Base-by-base conservation (phyloP, 768 basidiomycete genomes). In the Boletus insuetus region DNA sequence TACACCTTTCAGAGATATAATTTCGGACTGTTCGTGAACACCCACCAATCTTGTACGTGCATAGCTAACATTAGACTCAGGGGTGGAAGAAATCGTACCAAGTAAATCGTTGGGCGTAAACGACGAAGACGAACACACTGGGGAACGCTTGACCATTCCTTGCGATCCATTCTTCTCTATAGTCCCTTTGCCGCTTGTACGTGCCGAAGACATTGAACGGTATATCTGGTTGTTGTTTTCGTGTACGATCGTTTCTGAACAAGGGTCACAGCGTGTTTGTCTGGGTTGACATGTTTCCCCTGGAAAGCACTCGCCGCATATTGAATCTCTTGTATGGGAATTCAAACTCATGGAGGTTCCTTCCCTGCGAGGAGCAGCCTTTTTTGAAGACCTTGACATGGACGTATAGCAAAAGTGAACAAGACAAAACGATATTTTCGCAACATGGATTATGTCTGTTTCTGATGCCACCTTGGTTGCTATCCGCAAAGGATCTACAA, bases 251-350 rank as follows among this genome's bases (percentile, higher is more conserved):
- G 40, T 35, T 16, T 53, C 49, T 62, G 37, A 58, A 29, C 3
- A 34, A 39, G 20, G 16, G 46, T 10, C 20, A 24, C 49, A 84
- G 83, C 31, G 65, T 83, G 39, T 65, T 70, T 22, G 66, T 72
- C 24, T 85, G 83, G 83, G 59, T 84, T 16, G 74, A 75, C 26
- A 74, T 74, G 53, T 73, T 81, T 45, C 82, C 83, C 5, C 64
- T 86, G 22, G 74, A 76, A 62, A 84, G 80, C 10, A 73, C 75
- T 14, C 78, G 81, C 61, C 71, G 74, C 29, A 55, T 75, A 24
- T 58, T 79, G 52, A 72, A 71, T 45, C 54, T 75, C 24, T 49
- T 69, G 22, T 71, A 67, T 42, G 64, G 64, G 10, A 61, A 68
- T 38, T 64, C 69, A 3, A 50, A 40, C 12, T 51, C 65, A 7